A percentile compares a stretch with the other conserved stretches of the same genome.
phyloP scores from a whole-genome alignment of 2,329 filamentous ascomycete genomes.

The Diplodia corticola region DNA sequence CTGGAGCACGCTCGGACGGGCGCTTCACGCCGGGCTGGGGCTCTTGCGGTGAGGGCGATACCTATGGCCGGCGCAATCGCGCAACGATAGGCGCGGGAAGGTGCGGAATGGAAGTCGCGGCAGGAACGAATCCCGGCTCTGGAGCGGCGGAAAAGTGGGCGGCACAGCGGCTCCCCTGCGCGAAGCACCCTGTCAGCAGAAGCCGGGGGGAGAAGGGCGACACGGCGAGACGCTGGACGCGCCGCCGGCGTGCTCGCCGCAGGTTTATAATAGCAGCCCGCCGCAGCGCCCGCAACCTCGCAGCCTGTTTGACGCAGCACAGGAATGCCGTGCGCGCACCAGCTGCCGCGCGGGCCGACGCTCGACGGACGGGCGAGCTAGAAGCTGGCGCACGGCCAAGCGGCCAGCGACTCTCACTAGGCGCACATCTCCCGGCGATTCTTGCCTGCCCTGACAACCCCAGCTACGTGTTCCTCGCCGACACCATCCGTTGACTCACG shows the following conservation, averaged over 20 bases:
- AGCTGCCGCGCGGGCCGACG: neutral
- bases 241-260: constrained; percentile 1
- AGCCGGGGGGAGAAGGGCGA: neutral
- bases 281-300: neutral
- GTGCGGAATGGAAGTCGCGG: constrained; percentile 5
- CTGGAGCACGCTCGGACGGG: constrained; percentile 11
- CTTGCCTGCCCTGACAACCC: constrained; percentile 16
- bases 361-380: neutral
- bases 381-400: constrained; percentile 12
- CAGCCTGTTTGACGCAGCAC: neutral
- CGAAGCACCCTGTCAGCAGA: constrained; percentile 13
- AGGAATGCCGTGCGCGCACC: constrained; percentile 3
- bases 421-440: constrained; percentile 20
- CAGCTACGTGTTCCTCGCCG: constrained; percentile 3
- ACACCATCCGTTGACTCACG: constrained; percentile 6
- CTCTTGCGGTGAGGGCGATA: constrained; percentile 18
- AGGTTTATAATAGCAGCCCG: neutral
- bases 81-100: constrained; percentile 14
- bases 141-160: constrained; percentile 13
- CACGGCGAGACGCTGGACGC: neutral
- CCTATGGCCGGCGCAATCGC: neutral
- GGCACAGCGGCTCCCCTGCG: neutral
- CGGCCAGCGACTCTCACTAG: neutral
- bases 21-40: constrained; percentile 3
- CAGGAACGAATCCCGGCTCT: constrained; percentile 9